A percentile compares a stretch with the other conserved stretches of the same genome.
phyloP scores from a whole-genome alignment of 169 alveolate genomes.

The Fabrea salina region DNA sequence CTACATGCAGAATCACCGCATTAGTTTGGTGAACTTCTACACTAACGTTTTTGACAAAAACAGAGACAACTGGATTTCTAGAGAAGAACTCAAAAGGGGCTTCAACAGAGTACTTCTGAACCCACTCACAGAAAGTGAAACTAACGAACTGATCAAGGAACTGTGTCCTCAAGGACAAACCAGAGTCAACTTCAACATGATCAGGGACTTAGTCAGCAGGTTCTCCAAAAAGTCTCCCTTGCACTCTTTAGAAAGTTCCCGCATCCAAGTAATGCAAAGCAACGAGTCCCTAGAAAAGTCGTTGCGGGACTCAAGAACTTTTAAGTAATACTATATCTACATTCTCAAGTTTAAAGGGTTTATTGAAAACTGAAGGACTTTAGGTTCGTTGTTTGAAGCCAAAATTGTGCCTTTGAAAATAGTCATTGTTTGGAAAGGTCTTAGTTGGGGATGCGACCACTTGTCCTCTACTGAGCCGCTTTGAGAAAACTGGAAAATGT shows the following conservation, averaged over 20 bases:
- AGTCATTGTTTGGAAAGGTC: not conserved
- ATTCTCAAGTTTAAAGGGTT: no score
- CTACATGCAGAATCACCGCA: not conserved
- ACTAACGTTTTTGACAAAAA: not conserved
- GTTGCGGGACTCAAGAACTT: not conserved
- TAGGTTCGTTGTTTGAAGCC: constrained; percentile 1
- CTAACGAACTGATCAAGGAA: not conserved
- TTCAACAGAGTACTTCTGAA: not conserved
- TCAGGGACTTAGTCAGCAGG: not conserved
- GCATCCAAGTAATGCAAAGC: not conserved
- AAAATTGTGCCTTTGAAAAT: not conserved
- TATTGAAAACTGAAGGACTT: not conserved
- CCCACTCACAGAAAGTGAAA: not conserved
- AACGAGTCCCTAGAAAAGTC: not conserved
- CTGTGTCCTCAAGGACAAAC: not conserved
- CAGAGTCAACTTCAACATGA: not conserved
- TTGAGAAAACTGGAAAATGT: not conserved
- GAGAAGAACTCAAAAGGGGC: not conserved
- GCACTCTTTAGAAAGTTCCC: not conserved
- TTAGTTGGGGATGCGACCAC: not conserved
- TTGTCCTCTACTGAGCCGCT: not conserved
- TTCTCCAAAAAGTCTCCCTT: not conserved
- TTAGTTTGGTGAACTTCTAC: not conserved
- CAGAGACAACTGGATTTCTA: constrained; percentile 1
- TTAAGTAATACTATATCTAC: no score